phyloP scores from a whole-genome alignment of 805 yeast species.

The Lipomyces kockii region DNA sequence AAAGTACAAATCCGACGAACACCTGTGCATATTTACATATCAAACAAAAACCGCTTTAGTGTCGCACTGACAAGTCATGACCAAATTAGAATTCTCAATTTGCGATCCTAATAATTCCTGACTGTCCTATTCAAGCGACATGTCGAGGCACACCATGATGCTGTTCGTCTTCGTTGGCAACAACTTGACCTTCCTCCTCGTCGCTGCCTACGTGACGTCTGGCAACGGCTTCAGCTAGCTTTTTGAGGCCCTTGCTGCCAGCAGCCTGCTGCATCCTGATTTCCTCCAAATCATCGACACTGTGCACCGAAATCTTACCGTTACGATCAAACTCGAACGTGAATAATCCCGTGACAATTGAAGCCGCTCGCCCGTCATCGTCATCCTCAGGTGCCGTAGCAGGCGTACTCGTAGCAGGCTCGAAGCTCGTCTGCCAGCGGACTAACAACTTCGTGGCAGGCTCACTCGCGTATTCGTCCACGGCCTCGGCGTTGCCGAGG shows the following conservation, averaged over 20 bases:
- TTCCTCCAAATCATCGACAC: conserved; percentile 34
- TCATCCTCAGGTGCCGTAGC: neutral
- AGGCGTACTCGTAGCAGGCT: neutral
- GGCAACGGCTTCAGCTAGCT: conserved; percentile 21
- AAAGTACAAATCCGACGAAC: neutral
- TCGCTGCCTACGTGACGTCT: conserved; percentile 8
- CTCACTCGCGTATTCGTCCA: conserved; percentile 1
- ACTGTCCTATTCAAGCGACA: neutral
- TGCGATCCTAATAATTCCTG: neutral
- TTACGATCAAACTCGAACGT: conserved; percentile 32
- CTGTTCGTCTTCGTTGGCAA: conserved; percentile 15
- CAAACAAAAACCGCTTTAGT: neutral
- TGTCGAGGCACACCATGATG: conserved; percentile 20
- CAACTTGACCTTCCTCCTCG: conserved; percentile 26
- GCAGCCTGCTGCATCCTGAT: conserved; percentile 16
- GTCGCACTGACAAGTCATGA: neutral
- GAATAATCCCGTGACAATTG: conserved; percentile 31
- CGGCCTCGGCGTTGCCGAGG: neutral
- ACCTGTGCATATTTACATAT: neutral
- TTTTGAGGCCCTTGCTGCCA: conserved; percentile 13
- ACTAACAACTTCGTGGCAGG: conserved; percentile 27
- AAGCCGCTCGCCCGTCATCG: neutral
- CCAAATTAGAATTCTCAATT: neutral
- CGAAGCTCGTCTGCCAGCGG: conserved; percentile 31
- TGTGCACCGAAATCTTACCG: conserved; percentile 32